Conservation (phyloP, 2,329 filamentous ascomycete genomes). For the Metarhizium guizhouense region DNA sequence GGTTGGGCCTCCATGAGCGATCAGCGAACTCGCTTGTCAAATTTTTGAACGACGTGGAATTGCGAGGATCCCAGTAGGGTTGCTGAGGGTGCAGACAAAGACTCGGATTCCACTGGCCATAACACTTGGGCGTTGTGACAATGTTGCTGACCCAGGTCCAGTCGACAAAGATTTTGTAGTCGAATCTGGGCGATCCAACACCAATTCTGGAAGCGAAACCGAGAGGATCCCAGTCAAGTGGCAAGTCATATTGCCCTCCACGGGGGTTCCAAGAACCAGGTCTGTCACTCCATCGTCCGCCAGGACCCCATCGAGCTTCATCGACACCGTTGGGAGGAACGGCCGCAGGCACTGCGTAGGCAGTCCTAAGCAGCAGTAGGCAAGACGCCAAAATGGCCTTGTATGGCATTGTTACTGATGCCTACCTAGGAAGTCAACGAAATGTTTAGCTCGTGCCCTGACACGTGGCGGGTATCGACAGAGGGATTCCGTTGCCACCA, state of each 20-base stretch:
- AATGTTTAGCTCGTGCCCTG: not conserved
- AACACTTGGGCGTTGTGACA: conserved; percentile 9
- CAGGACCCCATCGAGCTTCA: not conserved
- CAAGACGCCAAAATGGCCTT: not conserved
- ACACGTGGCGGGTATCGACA: not conserved
- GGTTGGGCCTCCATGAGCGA: conserved; percentile 11
- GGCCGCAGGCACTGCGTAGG: not conserved
- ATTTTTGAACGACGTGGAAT: conserved; percentile 8
- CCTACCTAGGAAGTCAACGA: not conserved
- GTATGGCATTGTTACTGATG: not conserved
- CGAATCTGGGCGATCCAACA: conserved; percentile 7
- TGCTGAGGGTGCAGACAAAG: conserved; percentile 8
- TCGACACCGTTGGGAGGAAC: not conserved
- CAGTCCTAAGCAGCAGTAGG: conserved; percentile 1
- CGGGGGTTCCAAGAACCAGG: not conserved
- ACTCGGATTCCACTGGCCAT: conserved; percentile 6
- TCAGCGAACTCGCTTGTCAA: conserved; percentile 5
- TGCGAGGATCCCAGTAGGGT: conserved; percentile 8
- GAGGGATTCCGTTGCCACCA: not conserved
- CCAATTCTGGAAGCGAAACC: conserved; percentile 8
- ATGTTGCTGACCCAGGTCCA: conserved; percentile 13
- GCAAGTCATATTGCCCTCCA: conserved; percentile 7
- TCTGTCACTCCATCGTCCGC: not conserved
- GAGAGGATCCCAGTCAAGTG: conserved; percentile 7
- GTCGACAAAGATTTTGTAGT: conserved; percentile 11